phyloP scores from a whole-genome alignment of 129 eudicot species.

The Flaveria trinervia region DNA sequence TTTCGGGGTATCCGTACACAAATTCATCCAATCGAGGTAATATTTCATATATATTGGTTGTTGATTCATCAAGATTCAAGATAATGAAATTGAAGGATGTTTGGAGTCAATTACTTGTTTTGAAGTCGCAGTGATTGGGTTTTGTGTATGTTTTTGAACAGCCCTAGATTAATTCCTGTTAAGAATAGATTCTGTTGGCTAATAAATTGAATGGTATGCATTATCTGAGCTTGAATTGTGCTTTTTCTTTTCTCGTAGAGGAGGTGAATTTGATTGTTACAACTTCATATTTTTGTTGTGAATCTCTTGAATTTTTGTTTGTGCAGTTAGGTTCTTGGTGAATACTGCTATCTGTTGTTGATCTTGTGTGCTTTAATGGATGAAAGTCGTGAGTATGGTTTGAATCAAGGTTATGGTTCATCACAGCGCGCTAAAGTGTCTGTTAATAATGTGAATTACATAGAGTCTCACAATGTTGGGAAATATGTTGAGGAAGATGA shows the following conservation, averaged over 20 bases:
- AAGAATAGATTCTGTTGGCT: slow-evolving; percentile 13
- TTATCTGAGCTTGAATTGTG: neutral
- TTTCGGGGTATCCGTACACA: slow-evolving; percentile 8
- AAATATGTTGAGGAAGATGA: slow-evolving; percentile 44
- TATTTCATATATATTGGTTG: neutral
- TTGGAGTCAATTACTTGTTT: slow-evolving; percentile 17
- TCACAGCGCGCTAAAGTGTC: neutral
- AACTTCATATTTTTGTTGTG: slow-evolving; percentile 8
- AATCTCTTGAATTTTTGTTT: neutral
- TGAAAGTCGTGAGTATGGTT: slow-evolving; percentile 51
- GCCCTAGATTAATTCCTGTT: slow-evolving; percentile 22
- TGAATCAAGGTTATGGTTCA: slow-evolving; percentile 38
- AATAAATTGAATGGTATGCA: slow-evolving; percentile 2
- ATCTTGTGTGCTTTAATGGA: slow-evolving; percentile 50
- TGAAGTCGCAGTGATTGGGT: neutral
- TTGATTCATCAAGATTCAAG: slow-evolving; percentile 3
- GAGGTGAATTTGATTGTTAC: neutral
- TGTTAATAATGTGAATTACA: slow-evolving; percentile 30
- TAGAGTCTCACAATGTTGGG: slow-evolving; percentile 30
- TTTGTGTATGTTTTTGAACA: slow-evolving; percentile 8
- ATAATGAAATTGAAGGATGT: slow-evolving; percentile 4
- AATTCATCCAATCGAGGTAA: slow-evolving; percentile 28
- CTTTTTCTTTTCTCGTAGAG: neutral
- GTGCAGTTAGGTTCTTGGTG: slow-evolving; percentile 24
- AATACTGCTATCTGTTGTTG: slow-evolving; percentile 20